Percentiles rank a stretch among this genome's conserved stretches.
phyloP scores from a whole-genome alignment of 1,139 yeast species.

The Kodamaea suecica region DNA sequence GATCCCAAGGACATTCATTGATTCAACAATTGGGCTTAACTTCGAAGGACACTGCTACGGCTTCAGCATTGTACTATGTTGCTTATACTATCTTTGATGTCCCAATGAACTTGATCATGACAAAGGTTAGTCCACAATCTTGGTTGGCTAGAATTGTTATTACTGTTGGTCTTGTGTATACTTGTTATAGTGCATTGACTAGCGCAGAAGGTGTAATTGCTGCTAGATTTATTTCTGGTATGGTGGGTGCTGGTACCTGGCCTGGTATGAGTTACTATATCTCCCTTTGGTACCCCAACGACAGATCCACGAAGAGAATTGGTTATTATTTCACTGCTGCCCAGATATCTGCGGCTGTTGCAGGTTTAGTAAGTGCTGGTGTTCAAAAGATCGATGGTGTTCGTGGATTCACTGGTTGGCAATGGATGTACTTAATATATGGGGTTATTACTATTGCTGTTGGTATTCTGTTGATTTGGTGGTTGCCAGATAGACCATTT shows the following conservation, averaged over 20 bases:
- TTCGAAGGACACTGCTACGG: constrained; percentile 62
- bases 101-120: constrained; percentile 85
- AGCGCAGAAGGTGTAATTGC: constrained; percentile 64
- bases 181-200: constrained; percentile 63
- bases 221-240: constrained; percentile 68
- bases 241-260: constrained; percentile 90
- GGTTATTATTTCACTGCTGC: constrained; percentile 93
- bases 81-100: constrained; percentile 82
- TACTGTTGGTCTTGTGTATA: constrained; percentile 71
- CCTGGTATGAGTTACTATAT: constrained; percentile 88
- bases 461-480: constrained; percentile 69
- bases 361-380: constrained; percentile 84
- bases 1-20: constrained; percentile 59
- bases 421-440: constrained; percentile 80
- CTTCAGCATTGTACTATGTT: constrained; percentile 78
- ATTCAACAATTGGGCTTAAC: constrained; percentile 49
- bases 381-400: constrained; percentile 77
- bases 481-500: constrained; percentile 77
- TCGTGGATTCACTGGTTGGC: constrained; percentile 76
- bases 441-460: constrained; percentile 68
- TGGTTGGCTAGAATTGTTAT: constrained; percentile 81
- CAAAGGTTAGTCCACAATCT: constrained; percentile 77
- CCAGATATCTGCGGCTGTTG: constrained; percentile 80
- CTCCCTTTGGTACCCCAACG: constrained; percentile 82
- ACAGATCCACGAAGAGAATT: constrained; percentile 71